A percentile compares a stretch with the other conserved stretches of the same genome.
These are phyloP conservation scores for Conringia planisiliqua DNA, from an alignment of 345 rosid species.

Conservation along the genomic window DNA sequence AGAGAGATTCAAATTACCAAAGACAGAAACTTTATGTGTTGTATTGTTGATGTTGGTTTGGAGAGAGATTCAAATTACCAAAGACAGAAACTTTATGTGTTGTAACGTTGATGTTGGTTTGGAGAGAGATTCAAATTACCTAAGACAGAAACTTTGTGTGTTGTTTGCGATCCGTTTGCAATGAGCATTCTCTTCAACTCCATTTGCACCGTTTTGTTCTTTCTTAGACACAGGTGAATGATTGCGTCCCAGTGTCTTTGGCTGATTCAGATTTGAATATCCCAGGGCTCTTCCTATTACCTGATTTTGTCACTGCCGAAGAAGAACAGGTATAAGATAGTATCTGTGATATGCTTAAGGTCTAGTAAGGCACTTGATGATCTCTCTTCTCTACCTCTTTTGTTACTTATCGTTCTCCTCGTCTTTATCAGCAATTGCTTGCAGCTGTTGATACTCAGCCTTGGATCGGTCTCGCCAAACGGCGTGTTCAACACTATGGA, in stretches of 20 bases:
- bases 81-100: constrained; percentile 9
- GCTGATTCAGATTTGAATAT: constrained; percentile 65
- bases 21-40: constrained; percentile 6
- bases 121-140: background rate
- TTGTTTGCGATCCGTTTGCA: background rate
- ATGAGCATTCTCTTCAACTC: background rate
- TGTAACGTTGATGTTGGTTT: background rate
- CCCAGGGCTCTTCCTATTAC: constrained; percentile 69
- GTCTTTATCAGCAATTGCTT: constrained; percentile 59
- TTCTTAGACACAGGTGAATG: constrained; percentile 37
- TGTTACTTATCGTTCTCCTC: background rate
- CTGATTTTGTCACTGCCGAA: constrained; percentile 54
- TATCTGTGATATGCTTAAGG: background rate
- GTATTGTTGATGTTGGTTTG: background rate
- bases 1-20: background rate
- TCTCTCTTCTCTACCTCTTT: background rate
- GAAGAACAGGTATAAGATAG: constrained; percentile 62
- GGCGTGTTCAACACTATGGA: constrained; percentile 97
- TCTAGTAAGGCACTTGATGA: background rate
- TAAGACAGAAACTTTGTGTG: constrained; percentile 7
- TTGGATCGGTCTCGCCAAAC: constrained; percentile 76
- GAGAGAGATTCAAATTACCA: background rate
- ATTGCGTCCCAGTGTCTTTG: constrained; percentile 48
- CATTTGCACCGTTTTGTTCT: background rate
- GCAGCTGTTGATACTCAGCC: constrained; percentile 70